Base-by-base conservation (phyloP, 495 filamentous ascomycete genomes). In the Neurospora sp. region DNA sequence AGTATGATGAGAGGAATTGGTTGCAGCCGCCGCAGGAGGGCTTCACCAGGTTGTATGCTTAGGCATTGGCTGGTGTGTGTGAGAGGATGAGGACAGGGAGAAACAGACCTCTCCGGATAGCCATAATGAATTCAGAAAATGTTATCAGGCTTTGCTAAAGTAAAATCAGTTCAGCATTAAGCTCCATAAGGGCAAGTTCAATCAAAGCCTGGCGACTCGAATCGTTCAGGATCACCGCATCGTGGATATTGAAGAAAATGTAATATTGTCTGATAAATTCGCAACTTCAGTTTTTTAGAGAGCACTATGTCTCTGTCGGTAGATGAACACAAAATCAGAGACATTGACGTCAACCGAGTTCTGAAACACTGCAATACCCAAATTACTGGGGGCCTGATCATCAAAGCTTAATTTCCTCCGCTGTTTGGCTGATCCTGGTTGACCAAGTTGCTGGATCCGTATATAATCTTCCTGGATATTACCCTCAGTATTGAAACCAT, bases 1-100 rank as follows among this genome's bases (percentile, higher is more conserved):
- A 83, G 46, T 99, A 97, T 81, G 96, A 98, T 83, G 86, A 86
- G 82, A 84, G 85, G 80, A 99, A 99, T 80, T 99, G 96, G 96
- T 77, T 99, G 79, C 94, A 97, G 84, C 94, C 94, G 69, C 89
- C 93, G 2, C 82, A 85, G 72, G 87, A 87, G 70, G 94, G 93
- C 0, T 97, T 98, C 75, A 91, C 92, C 4, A 91, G 77, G 81
- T 76, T 97, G 71, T 89, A 86, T 74, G 54, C 54, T 35, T 66
- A 66, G 54, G 27, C 20, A 12, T 27, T 35, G 23, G 54, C 2
- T 14, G 14, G 42, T 1, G 27, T 35, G 54, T 31, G 14, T 31
- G 8, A 18, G 27, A 62, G 54, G 14, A 35, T 18, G 54, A 62
- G 5, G 20, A 54, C 23, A 4, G 11, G 10, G 5, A 1, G 20